Percentiles rank a stretch among this genome's conserved stretches.
Evolutionary conservation across 805 yeast genomes (phyloP).

Genomic region (Grigorovia yakushimaensis): DNA sequence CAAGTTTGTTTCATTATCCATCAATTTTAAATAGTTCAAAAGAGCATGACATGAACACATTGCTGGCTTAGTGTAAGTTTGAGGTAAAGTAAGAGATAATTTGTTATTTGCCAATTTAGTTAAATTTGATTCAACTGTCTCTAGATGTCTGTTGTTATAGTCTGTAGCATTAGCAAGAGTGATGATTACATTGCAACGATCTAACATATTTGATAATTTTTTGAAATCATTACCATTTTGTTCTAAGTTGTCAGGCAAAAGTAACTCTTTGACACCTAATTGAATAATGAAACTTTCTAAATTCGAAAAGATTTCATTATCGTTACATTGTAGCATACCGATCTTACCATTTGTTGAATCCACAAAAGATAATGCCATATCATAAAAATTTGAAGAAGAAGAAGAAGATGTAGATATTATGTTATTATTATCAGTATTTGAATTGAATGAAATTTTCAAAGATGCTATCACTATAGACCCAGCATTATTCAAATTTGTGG

Average conservation of each 20-base stretch:
- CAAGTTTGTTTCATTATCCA: constrained; percentile 44
- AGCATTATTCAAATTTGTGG: constrained; percentile 37
- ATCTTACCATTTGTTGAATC: constrained; percentile 60
- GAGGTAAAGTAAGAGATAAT: constrained; percentile 23
- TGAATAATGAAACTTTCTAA: constrained; percentile 81
- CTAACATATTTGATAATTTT: constrained; percentile 62
- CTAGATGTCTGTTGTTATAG: constrained; percentile 39
- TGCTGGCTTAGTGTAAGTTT: constrained; percentile 20
- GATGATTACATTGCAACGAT: constrained; percentile 67
- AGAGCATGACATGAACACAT: constrained; percentile 40
- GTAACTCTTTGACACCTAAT: constrained; percentile 77
- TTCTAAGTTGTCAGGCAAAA: constrained; percentile 38
- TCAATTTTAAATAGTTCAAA: constrained; percentile 54
- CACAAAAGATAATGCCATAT: constrained; percentile 40
- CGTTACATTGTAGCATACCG: constrained; percentile 71
- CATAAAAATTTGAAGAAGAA: no score
- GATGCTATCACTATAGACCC: constrained; percentile 45
- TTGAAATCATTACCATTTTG: constrained; percentile 35
- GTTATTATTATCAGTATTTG: constrained; percentile 31
- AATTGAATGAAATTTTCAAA: constrained; percentile 27
- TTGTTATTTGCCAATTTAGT: constrained; percentile 56
- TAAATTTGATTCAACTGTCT: constrained; percentile 68
- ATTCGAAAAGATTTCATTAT: constrained; percentile 80
- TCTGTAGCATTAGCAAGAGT: constrained; percentile 49
- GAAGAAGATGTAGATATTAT: constrained; percentile 49